These are phyloP conservation scores for Hericium rajendrae DNA, from an alignment of 768 basidiomycete species.

Conservation along the genomic window DNA sequence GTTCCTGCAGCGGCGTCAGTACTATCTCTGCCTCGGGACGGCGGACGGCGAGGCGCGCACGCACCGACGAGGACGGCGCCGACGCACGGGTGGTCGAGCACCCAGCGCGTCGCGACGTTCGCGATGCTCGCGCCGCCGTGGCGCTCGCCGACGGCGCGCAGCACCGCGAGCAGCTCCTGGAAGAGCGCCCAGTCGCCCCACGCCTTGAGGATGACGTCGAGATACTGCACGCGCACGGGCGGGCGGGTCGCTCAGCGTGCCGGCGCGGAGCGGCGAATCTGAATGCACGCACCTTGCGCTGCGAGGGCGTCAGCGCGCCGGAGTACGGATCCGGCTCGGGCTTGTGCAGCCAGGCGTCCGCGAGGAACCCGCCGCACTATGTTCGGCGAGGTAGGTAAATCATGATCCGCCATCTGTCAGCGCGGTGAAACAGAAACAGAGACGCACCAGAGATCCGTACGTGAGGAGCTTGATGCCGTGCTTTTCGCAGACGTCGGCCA, in stretches of 20 bases:
- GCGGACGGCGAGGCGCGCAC: constrained; percentile 10
- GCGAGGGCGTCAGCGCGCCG: constrained; percentile 64
- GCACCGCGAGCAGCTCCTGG: constrained; percentile 48
- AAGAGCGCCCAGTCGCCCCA: constrained; percentile 78
- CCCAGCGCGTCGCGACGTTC: constrained; percentile 77
- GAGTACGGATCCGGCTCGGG: constrained; percentile 67
- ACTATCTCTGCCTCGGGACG: constrained; percentile 1
- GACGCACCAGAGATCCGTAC: constrained; percentile 68
- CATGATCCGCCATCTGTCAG: constrained; percentile 6
- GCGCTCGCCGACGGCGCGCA: constrained; percentile 57
- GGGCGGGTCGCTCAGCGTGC: neutral
- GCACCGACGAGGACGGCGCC: constrained; percentile 74
- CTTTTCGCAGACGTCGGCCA: constrained; percentile 67
- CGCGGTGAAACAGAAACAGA: constrained; percentile 1
- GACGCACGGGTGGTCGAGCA: constrained; percentile 67
- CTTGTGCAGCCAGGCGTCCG: constrained; percentile 62
- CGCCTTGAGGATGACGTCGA: constrained; percentile 70
- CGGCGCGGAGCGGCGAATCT: neutral
- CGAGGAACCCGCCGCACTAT: constrained; percentile 77
- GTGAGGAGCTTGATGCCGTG: constrained; percentile 69
- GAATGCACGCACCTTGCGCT: constrained; percentile 47
- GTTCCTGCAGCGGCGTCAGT: constrained; percentile 35
- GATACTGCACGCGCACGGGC: constrained; percentile 51
- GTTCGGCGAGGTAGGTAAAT: neutral
- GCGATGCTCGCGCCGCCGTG: constrained; percentile 61